phyloP scores from a whole-genome alignment of 176 grass and related monocot species.

The Lolium rigidum region DNA sequence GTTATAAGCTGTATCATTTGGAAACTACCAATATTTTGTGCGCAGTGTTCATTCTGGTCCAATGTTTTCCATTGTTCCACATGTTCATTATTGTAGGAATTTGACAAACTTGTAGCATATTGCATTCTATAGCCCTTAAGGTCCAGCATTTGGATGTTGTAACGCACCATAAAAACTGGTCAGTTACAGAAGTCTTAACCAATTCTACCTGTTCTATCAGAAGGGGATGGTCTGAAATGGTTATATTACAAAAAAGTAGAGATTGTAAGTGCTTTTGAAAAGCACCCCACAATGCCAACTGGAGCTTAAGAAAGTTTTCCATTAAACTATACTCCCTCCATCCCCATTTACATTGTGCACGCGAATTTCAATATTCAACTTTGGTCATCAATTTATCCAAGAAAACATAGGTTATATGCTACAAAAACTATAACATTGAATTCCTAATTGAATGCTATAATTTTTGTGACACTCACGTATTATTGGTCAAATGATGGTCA shows the following conservation, averaged over 20 bases:
- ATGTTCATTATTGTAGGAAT: conserved; percentile 1
- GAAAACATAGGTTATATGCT: no score
- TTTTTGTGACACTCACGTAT: no score
- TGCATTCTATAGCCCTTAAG: conserved; percentile 20
- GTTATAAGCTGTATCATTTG: background rate
- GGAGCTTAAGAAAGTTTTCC: background rate
- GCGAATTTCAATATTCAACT: no score
- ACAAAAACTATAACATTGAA: no score
- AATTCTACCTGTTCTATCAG: background rate
- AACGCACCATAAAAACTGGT: background rate
- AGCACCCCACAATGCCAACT: background rate
- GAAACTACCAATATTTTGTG: background rate
- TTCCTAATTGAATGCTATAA: no score
- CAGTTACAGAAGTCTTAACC: background rate
- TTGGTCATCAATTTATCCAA: no score
- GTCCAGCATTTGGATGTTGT: background rate
- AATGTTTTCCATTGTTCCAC: background rate
- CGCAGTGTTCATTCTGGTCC: background rate
- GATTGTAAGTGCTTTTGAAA: no score
- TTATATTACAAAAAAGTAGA: background rate
- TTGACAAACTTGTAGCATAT: background rate
- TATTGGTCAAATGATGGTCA: no score
- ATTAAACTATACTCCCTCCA: no score
- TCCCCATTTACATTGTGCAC: no score
- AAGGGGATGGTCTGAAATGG: background rate